Percentiles rank a stretch among this genome's conserved stretches.
Conservation (phyloP, 2,329 filamentous ascomycete genomes). For the Colletotrichum cuscutae region DNA sequence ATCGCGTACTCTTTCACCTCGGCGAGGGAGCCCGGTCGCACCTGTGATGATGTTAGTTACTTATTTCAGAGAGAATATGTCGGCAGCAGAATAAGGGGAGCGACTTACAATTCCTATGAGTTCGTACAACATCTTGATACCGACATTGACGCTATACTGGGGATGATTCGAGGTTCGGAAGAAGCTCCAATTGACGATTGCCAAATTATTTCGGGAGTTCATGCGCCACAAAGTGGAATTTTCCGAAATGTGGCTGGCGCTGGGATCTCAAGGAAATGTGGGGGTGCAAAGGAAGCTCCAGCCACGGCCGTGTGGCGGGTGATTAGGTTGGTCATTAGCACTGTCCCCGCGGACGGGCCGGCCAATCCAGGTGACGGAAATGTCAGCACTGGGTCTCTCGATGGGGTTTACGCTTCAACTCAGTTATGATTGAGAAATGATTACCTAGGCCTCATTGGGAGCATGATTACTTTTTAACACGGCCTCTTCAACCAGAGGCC, state of each 20-base stretch:
- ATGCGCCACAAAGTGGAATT: conserved; percentile 26
- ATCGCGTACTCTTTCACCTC: conserved; percentile 92
- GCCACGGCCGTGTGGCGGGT: conserved; percentile 16
- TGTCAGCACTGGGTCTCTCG: conserved; percentile 13
- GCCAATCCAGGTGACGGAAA: conserved; percentile 19
- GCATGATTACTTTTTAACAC: neutral
- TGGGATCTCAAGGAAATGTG: no score
- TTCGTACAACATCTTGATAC: conserved; percentile 88
- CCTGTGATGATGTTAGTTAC: conserved; percentile 61
- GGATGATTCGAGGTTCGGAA: conserved; percentile 12
- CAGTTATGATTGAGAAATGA: neutral
- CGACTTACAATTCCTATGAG: conserved; percentile 90
- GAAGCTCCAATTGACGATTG: conserved; percentile 15
- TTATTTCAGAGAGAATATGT: neutral
- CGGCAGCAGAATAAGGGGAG: neutral
- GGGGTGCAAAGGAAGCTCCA: neutral
- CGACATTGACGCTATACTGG: conserved; percentile 41
- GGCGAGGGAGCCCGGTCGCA: conserved; percentile 87
- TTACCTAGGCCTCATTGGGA: neutral
- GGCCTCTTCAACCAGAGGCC: neutral
- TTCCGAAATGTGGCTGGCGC: conserved; percentile 17
- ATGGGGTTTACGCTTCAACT: neutral
- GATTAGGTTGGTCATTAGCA: conserved; percentile 7
- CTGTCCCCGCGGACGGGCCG: conserved; percentile 1
- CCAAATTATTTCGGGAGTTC: conserved; percentile 26